Base-by-base conservation (phyloP, 2,329 filamentous ascomycete species). In the Cladobotryum protrusum region DNA sequence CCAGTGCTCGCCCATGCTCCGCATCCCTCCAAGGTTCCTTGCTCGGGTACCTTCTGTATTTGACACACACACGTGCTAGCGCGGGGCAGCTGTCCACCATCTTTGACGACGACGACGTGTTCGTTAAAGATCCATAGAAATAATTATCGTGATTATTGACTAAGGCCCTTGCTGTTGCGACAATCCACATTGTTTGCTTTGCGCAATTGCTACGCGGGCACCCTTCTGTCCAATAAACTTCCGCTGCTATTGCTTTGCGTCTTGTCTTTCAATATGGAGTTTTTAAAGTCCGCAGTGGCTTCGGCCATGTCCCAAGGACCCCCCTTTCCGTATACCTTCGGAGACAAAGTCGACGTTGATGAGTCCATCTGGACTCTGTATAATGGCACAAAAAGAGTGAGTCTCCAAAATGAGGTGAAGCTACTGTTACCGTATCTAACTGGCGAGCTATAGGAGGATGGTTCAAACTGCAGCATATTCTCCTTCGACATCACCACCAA, bases 351-450 rank as follows among this genome's bases (percentile, higher is more conserved):
- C 52, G 92, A 97, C 66, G 77, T 93, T 47, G 89, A 95, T 66
- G 84, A 93, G 63, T 96, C 92, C 20, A 91, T 97, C 61, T 99
- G 93, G 91, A 88, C 87, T n/a, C 74, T 99, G 52, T 86, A 93
- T 71, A 96, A 97, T 70, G 93, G 89, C 63, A 96, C 88, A 49
- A 93, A 87, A 72, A 83, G 89, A 71, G 91, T 93, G 78, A 56
- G 74, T 64, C 39, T 24, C 5, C 14, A 19, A 17, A 5, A 11
- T 15, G 15, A 14, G 14, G 15, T 17, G 9, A 5, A 37, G 19
- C 12, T 14, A 12, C 44, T 52, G 11, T 52, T 50, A 7, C 34
- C 20, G 14, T 37, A 5, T 11, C 47, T 50, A 17, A 50, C 4
- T 1, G 14, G 18, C 5, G 36, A 14, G 34, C 15, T 45, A 20